Conservation (phyloP, 1,139 yeast species). For the Wickerhamiella infanticola region DNA sequence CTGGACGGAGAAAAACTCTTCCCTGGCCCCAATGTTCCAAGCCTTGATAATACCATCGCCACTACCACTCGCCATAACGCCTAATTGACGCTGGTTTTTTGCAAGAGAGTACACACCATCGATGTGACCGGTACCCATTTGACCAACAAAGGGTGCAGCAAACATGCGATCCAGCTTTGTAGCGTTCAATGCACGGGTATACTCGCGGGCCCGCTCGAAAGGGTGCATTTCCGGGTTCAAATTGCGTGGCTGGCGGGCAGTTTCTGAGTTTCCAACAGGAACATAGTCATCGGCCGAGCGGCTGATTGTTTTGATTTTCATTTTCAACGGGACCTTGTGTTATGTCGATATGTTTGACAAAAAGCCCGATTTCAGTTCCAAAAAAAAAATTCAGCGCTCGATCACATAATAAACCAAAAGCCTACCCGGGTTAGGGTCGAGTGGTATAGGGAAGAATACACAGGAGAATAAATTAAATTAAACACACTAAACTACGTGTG, state of each 20-base stretch:
- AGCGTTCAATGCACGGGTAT: conserved; percentile 86
- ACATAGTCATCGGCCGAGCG: conserved; percentile 84
- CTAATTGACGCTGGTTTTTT: conserved; percentile 53
- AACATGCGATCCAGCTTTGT: conserved; percentile 92
- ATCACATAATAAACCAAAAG: too few species aligned
- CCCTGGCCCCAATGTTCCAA: conserved; percentile 72
- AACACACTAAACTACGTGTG: too few species aligned
- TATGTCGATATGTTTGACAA: too few species aligned
- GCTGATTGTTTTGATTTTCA: conserved; percentile 81
- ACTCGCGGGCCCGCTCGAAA: conserved; percentile 91
- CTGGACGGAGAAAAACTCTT: conserved; percentile 58
- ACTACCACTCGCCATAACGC: conserved; percentile 74
- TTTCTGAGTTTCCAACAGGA: conserved; percentile 83
- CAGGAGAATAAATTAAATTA: too few species aligned
- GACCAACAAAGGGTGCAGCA: conserved; percentile 95
- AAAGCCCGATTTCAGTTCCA: too few species aligned
- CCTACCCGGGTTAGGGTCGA: neutral
- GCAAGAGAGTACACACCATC: conserved; percentile 93
- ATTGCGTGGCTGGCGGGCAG: conserved; percentile 75
- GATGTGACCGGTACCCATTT: conserved; percentile 84
- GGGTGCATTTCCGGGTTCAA: conserved; percentile 93
- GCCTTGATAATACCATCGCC: conserved; percentile 92
- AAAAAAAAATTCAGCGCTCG: too few species aligned
- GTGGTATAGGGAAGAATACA: neutral
- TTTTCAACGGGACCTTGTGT: neutral